Evolutionary conservation across 805 yeast species (phyloP).

Genomic region (Candida silvatica): DNA sequence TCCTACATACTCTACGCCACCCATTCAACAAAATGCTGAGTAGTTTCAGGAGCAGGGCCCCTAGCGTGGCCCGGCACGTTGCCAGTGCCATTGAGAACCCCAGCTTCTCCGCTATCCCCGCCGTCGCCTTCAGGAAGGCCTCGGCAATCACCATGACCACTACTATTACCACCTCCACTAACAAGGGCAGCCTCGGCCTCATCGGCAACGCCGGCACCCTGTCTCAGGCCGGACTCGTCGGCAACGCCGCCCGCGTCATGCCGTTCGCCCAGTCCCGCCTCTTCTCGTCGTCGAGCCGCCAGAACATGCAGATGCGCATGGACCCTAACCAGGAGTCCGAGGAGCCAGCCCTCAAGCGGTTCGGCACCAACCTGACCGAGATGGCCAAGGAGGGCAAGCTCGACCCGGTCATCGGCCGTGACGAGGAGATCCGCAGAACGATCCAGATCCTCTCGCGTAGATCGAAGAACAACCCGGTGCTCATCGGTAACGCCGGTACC

Average conservation of each 20-base stretch:
- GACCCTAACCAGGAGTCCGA: conserved; percentile 31
- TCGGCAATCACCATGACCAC: too few relatives aligned
- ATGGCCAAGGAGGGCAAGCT: conserved; percentile 83
- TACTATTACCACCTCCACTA: too few relatives aligned
- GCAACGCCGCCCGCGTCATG: not conserved
- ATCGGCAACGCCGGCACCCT: too few relatives aligned
- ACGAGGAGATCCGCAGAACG: conserved; percentile 89
- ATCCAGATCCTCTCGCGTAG: conserved; percentile 87
- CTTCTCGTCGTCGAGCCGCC: conserved; percentile 10
- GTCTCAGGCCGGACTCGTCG: too few relatives aligned
- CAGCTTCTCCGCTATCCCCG: too few relatives aligned
- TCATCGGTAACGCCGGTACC: conserved; percentile 95
- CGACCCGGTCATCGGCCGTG: conserved; percentile 96
- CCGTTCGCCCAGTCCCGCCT: conserved; percentile 4
- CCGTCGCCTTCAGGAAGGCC: too few relatives aligned
- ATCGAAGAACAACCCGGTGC: conserved; percentile 91
- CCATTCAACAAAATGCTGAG: too few relatives aligned
- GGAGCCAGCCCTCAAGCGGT: conserved; percentile 74
- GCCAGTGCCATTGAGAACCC: too few relatives aligned
- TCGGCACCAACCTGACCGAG: conserved; percentile 78
- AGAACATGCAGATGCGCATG: conserved; percentile 22
- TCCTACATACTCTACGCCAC: too few relatives aligned
- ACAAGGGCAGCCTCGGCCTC: too few relatives aligned
- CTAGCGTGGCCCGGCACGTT: too few relatives aligned
- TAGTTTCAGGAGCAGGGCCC: too few relatives aligned